These are phyloP conservation scores for Candida ulmi DNA, from an alignment of 805 yeast genomes.

Conservation along the genomic window DNA sequence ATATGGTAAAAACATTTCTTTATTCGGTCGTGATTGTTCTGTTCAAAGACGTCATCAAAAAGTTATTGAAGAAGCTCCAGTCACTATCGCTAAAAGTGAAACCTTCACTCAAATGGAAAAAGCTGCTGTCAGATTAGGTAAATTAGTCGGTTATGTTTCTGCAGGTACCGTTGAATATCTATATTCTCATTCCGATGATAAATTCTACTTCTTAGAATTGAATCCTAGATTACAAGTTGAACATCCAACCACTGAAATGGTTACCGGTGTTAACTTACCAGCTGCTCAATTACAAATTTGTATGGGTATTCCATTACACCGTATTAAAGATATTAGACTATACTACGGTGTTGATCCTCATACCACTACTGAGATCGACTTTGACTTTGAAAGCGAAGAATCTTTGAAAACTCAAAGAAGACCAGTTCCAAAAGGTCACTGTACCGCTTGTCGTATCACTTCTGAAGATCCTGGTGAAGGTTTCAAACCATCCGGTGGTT, in stretches of 20 bases:
- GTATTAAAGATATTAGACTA: constrained; percentile 87
- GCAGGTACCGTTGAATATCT: constrained; percentile 99
- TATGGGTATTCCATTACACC: constrained; percentile 98
- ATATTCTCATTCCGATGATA: constrained; percentile 89
- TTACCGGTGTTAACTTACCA: constrained; percentile 95
- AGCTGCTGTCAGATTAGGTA: constrained; percentile 96
- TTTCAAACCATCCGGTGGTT: constrained; percentile 97
- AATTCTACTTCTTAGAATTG: constrained; percentile 92
- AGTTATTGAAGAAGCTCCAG: constrained; percentile 99
- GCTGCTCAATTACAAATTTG: constrained; percentile 98
- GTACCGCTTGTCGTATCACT: constrained; percentile 98
- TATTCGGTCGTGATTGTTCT: constrained; percentile 98
- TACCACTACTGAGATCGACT: constrained; percentile 84
- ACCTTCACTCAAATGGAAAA: constrained; percentile 91
- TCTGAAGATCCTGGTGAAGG: constrained; percentile 99
- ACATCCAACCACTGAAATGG: constrained; percentile 99
- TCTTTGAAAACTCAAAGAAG: constrained; percentile 77
- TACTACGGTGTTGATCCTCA: constrained; percentile 96
- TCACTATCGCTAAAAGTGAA: constrained; percentile 81
- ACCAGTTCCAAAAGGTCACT: constrained; percentile 96
- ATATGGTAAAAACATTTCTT: constrained; percentile 94
- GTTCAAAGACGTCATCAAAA: constrained; percentile 99
- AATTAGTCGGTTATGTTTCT: constrained; percentile 94
- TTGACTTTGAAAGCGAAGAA: constrained; percentile 71
- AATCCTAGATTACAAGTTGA: constrained; percentile 99